Evolutionary conservation across 805 yeast species (phyloP), one percentile per base, ranked within the genome.

Genomic region (Metschnikowia vanudenii): DNA sequence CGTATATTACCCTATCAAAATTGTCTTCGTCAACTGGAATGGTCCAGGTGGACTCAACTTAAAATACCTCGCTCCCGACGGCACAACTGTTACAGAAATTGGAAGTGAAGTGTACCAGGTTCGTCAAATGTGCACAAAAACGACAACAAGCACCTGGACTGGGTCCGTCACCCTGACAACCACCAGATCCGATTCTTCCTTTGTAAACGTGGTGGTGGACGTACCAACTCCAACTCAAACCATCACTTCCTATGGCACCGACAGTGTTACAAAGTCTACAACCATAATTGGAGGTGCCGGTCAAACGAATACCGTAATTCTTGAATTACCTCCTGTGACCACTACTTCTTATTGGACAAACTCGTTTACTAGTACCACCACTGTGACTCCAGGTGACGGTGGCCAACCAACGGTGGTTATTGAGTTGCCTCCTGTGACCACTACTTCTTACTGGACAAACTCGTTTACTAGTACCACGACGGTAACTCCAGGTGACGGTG

Each of bases 221-320:
- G 54, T 54, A 9, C 59, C 58, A 5, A 37, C 43, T 16, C 53
- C 54, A 14, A 45, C 47, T 4, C 17, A 32, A 12, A 48, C 58
- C 7, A 30, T 43, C 3, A 58, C 62, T 11, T 24, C 50, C 1
- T 46, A 52, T 16, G 46, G 56, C 56, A 46, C 54, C 13, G 50
- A 53, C 13, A 20, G 30, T 18, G 39, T 12, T 3, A 39, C 53
- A 3, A 29, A 36, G 5, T 36, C 53, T 11, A 43, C 49, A 2
- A 51, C 51, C 13, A 16, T 42, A 10, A 24, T 41, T 5, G 41
- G 24, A 22, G 8, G 8, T 5, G 8, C 24, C 8, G 24, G 24
- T 8, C 24, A 22, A 22, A 22, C 24, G 8, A 22, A 22, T 22
- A 22, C 24, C 24, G 24, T 22, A 22, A 4, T 22, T 22, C 8